Evolutionary conservation across 768 basidiomycete species (phyloP).

Genomic region (Tylopilus felleus): DNA sequence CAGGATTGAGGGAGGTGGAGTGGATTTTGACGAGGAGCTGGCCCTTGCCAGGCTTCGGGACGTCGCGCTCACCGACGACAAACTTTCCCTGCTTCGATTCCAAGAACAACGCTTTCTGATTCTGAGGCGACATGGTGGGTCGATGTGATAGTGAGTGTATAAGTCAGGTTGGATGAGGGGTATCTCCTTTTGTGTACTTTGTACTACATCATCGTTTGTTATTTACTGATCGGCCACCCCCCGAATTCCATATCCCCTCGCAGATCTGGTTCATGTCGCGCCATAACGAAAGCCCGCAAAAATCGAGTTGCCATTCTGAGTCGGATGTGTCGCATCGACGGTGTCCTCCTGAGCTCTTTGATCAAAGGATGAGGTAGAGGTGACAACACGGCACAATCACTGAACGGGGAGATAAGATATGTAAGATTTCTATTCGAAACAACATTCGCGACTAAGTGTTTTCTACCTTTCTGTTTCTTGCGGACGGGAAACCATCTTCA

Average conservation of each 20-base stretch:
- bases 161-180: slow-evolving; percentile 6
- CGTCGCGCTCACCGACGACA: slow-evolving; percentile 21
- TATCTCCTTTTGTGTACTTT: slow-evolving; percentile 7
- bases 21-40: slow-evolving; percentile 43
- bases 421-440: slow-evolving; percentile 25
- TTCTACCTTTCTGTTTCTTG: slow-evolving; percentile 41
- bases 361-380: slow-evolving; percentile 16
- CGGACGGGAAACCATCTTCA: slow-evolving; percentile 43
- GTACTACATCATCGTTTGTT: slow-evolving; percentile 18
- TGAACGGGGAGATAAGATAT: slow-evolving; percentile 17
- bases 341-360: slow-evolving; percentile 28
- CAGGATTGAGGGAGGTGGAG: slow-evolving; percentile 43
- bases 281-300: slow-evolving; percentile 29
- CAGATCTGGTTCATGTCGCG: slow-evolving; percentile 27
- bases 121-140: slow-evolving; percentile 19
- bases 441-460: slow-evolving; percentile 15
- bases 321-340: slow-evolving; percentile 31
- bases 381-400: slow-evolving; percentile 21
- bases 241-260: slow-evolving; percentile 29
- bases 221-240: slow-evolving; percentile 31
- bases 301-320: slow-evolving; percentile 32
- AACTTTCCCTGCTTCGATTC: slow-evolving; percentile 29
- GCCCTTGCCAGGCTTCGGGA: slow-evolving; percentile 35
- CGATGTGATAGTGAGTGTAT: slow-evolving; percentile 6
- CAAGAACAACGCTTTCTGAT: slow-evolving; percentile 31